These are phyloP conservation scores for Aspergillus nomiae DNA, from an alignment of 2,329 filamentous ascomycete species.

Conservation along the genomic window DNA sequence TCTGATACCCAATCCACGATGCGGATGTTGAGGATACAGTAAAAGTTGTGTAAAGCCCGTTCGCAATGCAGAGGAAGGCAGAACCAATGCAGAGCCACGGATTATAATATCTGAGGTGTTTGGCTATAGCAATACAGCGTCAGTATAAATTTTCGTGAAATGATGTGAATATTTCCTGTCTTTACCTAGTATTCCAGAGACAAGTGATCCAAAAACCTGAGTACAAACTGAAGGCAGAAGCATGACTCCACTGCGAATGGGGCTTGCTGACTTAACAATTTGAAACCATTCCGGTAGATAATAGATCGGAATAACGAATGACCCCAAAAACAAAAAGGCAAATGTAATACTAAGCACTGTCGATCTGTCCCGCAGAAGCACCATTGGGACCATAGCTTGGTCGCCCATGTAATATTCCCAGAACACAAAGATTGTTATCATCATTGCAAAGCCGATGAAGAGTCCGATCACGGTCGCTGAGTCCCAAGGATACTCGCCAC, in stretches of 20 bases:
- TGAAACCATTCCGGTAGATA: slow-evolving; percentile 24
- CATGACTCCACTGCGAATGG: slow-evolving; percentile 16
- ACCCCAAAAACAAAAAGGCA: slow-evolving; percentile 9
- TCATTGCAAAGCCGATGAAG: slow-evolving; percentile 14
- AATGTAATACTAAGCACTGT: slow-evolving; percentile 5
- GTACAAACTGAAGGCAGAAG: slow-evolving; percentile 17
- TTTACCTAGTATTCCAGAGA: slow-evolving; percentile 9
- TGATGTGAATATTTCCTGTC: background rate
- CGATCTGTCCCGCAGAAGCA: background rate
- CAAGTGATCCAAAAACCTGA: slow-evolving; percentile 9
- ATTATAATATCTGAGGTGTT: slow-evolving; percentile 10
- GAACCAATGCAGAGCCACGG: slow-evolving; percentile 14
- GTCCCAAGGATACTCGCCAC: slow-evolving; percentile 21
- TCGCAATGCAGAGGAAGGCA: slow-evolving; percentile 7
- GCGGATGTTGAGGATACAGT: slow-evolving; percentile 2
- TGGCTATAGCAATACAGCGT: slow-evolving; percentile 6
- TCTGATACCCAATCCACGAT: slow-evolving; percentile 9
- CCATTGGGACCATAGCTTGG: slow-evolving; percentile 4
- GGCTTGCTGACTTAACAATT: slow-evolving; percentile 11
- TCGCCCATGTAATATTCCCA: slow-evolving; percentile 7
- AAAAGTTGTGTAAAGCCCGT: slow-evolving; percentile 11
- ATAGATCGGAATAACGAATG: slow-evolving; percentile 16
- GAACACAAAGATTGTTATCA: background rate
- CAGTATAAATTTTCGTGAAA: slow-evolving; percentile 4
- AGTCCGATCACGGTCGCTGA: slow-evolving; percentile 28